phyloP scores from a whole-genome alignment of 345 rosid genomes.

The Moricandia arvensis region DNA sequence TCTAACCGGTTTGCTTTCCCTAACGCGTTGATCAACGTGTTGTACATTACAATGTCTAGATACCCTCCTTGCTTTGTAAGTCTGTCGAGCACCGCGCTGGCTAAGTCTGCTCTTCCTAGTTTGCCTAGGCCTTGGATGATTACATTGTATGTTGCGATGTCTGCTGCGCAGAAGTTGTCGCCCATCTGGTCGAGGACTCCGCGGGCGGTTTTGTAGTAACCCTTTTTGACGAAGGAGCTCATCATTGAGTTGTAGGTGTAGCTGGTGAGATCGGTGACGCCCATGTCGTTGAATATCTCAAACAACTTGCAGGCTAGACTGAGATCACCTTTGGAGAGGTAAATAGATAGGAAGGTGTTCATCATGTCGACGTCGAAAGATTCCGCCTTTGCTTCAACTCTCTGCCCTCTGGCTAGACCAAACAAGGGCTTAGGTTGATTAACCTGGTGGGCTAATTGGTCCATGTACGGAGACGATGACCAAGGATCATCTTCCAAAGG shows the following conservation, averaged over 20 bases:
- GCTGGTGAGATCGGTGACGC: slow-evolving; percentile 52
- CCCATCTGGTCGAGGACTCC: slow-evolving; percentile 71
- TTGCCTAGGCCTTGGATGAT: slow-evolving; percentile 85
- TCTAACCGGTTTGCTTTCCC: slow-evolving; percentile 79
- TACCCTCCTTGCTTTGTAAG: slow-evolving; percentile 77
- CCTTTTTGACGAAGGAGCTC: slow-evolving; percentile 88
- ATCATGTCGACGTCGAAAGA: slow-evolving; percentile 83
- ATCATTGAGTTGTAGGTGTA: slow-evolving; percentile 83
- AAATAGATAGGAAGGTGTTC: slow-evolving; percentile 78
- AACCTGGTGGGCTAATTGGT: slow-evolving; percentile 60
- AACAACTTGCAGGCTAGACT: slow-evolving; percentile 90
- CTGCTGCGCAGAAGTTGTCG: slow-evolving; percentile 59
- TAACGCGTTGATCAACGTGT: slow-evolving; percentile 74
- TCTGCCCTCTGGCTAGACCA: slow-evolving; percentile 51
- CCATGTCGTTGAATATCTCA: slow-evolving; percentile 68
- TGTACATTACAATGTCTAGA: slow-evolving; percentile 87
- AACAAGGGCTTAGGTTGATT: slow-evolving; percentile 45
- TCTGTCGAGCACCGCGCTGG: slow-evolving; percentile 64
- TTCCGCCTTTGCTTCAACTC: slow-evolving; percentile 52
- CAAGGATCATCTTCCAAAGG: slow-evolving; percentile 48
- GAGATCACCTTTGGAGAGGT: slow-evolving; percentile 78
- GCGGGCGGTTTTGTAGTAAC: slow-evolving; percentile 69
- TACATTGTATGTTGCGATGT: slow-evolving; percentile 79
- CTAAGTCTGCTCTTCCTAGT: slow-evolving; percentile 87
- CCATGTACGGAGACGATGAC: slow-evolving; percentile 94